These are phyloP conservation scores for Xerocomus brunneocitrinus DNA, from an alignment of 768 basidiomycete genomes.

Conservation along the genomic window DNA sequence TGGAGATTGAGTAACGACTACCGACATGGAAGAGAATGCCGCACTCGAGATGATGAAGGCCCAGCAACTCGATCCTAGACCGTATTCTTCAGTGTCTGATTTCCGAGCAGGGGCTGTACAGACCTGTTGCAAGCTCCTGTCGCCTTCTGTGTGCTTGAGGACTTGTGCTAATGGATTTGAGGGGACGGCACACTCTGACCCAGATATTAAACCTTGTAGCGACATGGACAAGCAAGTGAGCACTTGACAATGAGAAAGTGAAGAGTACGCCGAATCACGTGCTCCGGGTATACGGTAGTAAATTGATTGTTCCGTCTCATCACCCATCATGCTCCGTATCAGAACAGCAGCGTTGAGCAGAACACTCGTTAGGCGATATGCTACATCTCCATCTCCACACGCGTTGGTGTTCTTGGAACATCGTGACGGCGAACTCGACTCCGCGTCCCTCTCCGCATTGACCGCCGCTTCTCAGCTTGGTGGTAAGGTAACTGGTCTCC, in stretches of 20 bases:
- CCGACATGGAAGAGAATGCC: constrained; percentile 13
- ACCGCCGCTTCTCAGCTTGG: constrained; percentile 87
- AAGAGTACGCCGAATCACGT: constrained; percentile 14
- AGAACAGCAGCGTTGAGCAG: constrained; percentile 28
- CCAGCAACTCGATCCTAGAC: constrained; percentile 68
- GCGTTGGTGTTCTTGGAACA: constrained; percentile 91
- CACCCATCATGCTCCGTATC: constrained; percentile 16
- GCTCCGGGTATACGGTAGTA: background rate
- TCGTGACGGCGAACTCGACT: constrained; percentile 71
- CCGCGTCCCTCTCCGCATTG: constrained; percentile 83
- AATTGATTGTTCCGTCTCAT: background rate
- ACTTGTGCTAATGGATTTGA: constrained; percentile 87
- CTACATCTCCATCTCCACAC: constrained; percentile 59
- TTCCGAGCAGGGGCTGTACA: constrained; percentile 12
- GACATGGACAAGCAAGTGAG: constrained; percentile 46
- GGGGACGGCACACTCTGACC: constrained; percentile 81
- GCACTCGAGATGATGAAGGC: constrained; percentile 65
- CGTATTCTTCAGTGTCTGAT: background rate
- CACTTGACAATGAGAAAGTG: background rate
- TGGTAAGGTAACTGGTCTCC: constrained; percentile 76
- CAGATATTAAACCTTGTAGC: constrained; percentile 76
- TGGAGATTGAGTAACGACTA: background rate
- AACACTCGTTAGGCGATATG: constrained; percentile 40
- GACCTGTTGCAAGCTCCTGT: constrained; percentile 85
- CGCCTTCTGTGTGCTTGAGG: constrained; percentile 84